Base-by-base conservation (phyloP, 257 asterid species). In the Salvia rosmarinus region DNA sequence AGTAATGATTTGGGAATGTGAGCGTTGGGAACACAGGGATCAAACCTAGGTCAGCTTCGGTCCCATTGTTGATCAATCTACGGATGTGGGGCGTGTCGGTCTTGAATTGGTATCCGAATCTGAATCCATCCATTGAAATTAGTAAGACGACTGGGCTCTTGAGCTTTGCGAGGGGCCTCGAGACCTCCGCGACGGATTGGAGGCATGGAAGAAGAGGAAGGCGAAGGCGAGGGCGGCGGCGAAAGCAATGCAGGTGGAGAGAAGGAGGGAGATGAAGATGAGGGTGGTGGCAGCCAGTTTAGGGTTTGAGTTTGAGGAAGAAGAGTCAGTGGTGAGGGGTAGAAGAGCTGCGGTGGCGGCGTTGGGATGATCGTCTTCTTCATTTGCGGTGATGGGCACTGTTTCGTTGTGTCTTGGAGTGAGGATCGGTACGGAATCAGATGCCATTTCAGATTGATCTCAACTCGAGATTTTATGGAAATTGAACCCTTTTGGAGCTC, bases 71-170 rank as follows among this genome's bases (percentile, higher is more conserved):
- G 4, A 89, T 82, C 59, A 89, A 63, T 35, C 88, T 67, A 19
- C 82, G 21, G 55, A 89, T 87, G 52, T 84, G 82, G 3, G 94
- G 91, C 5, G 82, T 77, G 21, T 84, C 52, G 52, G 90, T 81
- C 60, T 89, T 89, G 86, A 40, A 87, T 37, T 89, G 96, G 63
- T 89, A 89, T 55, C 96, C 96, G 64, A 87, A 89, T 8, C 96
- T 77, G 80, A 89, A 89, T 16, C 94, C 96, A 35, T 89, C 96
- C 1, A 82, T 81, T 64, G 96, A 89, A 67, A 89, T 80, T 76
- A 89, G 23, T 13, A 89, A 34, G 20, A 89, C 91, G 19, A 85
- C 87, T 16, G 94, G 94, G 68, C 37, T 72, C 9, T 81, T 78
- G 67, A 89, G 90, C 75, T 87, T 87, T 3, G 73, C 64, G 44